A percentile compares a stretch with the other conserved stretches of the same genome.
These are phyloP conservation scores for Aspergillus sclerotioniger DNA, from an alignment of 495 filamentous ascomycete species.

Conservation along the genomic window DNA sequence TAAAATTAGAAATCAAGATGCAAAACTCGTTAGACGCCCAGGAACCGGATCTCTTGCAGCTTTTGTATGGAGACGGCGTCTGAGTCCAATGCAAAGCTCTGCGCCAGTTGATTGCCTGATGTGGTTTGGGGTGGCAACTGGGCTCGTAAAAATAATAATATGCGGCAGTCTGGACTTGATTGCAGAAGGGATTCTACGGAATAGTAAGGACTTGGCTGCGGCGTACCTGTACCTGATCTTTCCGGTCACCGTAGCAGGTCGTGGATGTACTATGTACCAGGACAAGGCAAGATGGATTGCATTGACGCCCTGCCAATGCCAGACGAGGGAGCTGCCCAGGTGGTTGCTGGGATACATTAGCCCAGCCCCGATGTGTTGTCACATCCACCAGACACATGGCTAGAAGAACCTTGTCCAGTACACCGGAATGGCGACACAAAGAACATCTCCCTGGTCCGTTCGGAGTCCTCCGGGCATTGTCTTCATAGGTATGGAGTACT, in stretches of 20 bases:
- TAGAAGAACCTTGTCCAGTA: not conserved
- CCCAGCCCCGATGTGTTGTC: not conserved
- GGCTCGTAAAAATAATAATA: not conserved
- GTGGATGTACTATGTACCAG: not conserved
- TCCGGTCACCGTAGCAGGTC: no score
- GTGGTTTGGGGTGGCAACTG: not conserved
- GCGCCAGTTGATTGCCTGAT: not conserved
- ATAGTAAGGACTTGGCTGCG: no score
- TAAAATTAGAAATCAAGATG: not conserved
- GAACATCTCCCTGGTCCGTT: not conserved
- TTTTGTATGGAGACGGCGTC: not conserved
- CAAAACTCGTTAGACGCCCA: not conserved
- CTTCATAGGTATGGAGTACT: not conserved
- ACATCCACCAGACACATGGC: slow-evolving; percentile 4
- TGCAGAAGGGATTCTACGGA: not conserved
- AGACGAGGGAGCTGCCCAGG: not conserved
- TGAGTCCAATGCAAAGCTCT: not conserved
- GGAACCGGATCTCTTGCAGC: slow-evolving; percentile 1
- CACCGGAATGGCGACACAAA: slow-evolving; percentile 2
- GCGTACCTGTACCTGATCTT: no score
- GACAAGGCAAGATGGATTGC: not conserved
- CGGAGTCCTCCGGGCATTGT: no score
- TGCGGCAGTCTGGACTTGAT: not conserved
- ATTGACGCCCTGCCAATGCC: not conserved
- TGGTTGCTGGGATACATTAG: not conserved